Evolutionary conservation across 495 filamentous ascomycete genomes (phyloP).

Genomic region (Xylaria scruposa): DNA sequence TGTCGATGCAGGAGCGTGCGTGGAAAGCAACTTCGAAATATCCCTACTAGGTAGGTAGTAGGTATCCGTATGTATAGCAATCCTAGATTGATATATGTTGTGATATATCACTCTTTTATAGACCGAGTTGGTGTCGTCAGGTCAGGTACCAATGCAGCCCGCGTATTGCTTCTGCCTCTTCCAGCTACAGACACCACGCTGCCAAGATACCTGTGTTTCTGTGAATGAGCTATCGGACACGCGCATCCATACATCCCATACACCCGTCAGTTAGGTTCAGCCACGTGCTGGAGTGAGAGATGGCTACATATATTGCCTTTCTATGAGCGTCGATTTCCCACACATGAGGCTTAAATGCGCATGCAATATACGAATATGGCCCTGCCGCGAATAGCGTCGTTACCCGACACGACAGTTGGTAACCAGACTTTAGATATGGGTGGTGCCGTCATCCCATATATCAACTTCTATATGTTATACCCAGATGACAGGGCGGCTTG

Average conservation of each 20-base stretch:
- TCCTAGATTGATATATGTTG: not conserved
- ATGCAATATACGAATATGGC: not conserved
- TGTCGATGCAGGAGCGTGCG: not conserved
- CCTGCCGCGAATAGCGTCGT: not conserved
- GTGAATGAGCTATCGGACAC: not conserved
- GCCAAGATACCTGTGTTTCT: not conserved
- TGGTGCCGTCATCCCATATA: not conserved
- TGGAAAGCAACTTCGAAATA: not conserved
- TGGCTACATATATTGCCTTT: not conserved
- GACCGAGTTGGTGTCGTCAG: not conserved
- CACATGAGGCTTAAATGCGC: not conserved
- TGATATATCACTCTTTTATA: slow-evolving; percentile 1
- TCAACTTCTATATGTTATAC: not conserved
- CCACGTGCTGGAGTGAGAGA: slow-evolving; percentile 14
- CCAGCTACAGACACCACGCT: not conserved
- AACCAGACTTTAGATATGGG: not conserved
- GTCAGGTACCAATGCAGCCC: slow-evolving; percentile 24
- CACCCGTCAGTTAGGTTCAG: not conserved
- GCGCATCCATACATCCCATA: not conserved
- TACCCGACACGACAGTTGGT: not conserved
- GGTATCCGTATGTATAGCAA: not conserved
- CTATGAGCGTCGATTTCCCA: not conserved
- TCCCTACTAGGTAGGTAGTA: not conserved
- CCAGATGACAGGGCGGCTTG: not conserved
- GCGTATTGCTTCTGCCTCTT: not conserved